Percentiles rank a stretch among this genome's conserved stretches.
These are phyloP conservation scores for Penicillium janthinellum DNA, from an alignment of 2,329 filamentous ascomycete species.

Conservation along the genomic window DNA sequence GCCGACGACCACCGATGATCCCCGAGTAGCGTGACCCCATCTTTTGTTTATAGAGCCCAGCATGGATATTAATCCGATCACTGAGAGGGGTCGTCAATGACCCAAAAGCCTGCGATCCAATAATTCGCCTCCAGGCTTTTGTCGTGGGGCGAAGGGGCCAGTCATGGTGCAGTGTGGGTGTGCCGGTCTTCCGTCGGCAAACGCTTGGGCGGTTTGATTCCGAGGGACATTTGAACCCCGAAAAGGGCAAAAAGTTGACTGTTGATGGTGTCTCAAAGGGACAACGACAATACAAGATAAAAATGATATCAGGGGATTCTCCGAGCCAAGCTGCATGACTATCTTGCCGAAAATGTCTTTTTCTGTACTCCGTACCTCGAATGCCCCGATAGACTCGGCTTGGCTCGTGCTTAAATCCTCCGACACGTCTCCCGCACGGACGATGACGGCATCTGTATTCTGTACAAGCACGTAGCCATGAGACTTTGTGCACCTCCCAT, in stretches of 20 bases:
- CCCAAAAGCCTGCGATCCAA: neutral
- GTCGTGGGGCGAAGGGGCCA: constrained; percentile 16
- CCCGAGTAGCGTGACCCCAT: constrained; percentile 15
- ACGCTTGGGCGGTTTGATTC: constrained; percentile 11
- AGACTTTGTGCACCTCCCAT: too few relatives aligned
- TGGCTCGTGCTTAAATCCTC: constrained; percentile 3
- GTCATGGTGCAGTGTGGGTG: constrained; percentile 18
- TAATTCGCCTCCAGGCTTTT: neutral
- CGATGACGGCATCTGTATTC: neutral
- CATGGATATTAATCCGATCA: constrained; percentile 17
- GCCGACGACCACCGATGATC: constrained; percentile 23
- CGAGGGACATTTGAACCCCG: constrained; percentile 1
- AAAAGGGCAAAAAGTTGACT: neutral
- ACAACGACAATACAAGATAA: too few relatives aligned
- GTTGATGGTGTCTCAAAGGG: neutral
- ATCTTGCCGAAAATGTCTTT: neutral
- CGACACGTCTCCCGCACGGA: neutral
- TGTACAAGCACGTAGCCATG: too few relatives aligned
- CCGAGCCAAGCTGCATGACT: neutral
- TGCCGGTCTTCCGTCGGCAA: constrained; percentile 28
- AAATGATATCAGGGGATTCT: too few relatives aligned
- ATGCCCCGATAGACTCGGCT: constrained; percentile 11
- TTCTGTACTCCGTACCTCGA: neutral
- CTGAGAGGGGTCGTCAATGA: constrained; percentile 6
- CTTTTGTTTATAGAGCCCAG: neutral